Base-by-base conservation (phyloP, 2,329 filamentous ascomycete genomes). In the Elsinoe perseae region DNA sequence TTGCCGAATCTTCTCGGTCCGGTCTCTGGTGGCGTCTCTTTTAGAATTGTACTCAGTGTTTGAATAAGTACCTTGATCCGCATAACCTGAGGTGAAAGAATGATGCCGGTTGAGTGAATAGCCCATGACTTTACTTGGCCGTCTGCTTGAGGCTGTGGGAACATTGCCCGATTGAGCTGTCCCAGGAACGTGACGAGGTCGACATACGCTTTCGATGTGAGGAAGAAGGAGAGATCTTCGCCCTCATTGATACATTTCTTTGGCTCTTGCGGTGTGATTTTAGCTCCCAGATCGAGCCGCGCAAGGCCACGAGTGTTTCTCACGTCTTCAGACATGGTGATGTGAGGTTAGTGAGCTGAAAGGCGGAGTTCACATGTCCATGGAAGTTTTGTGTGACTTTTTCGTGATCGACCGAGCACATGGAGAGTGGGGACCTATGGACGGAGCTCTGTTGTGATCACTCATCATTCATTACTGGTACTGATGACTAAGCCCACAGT, bases 1-100 rank as follows among this genome's bases (percentile, higher is more conserved):
- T 98, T 98, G 30, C 93, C 93, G 68, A 97, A 98, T 60, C 93
- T 80, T 54, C 92, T 79, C 16, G 92, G 91, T 12, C 91, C 91
- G 5, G 83, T 82, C 64, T 95, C 87, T 0, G 92, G 92, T 1
- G 91, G 92, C 0, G 84, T 87, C 65, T 91, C 83, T 14, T 86
- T 81, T 52, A 95, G 81, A 50, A 95, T 78, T 7, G 72, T 72
- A 53, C 82, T 80, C 12, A 95, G 75, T 50, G 76, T 79, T 4
- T 76, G 72, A 14, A 97, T 73, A 32, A 98, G 75, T 8, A 74
- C 68, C 68, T 84, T 83, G 18, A 97, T 74, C 8, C 77, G 78
- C 52, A 75, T 74, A 18, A 95, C 79, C 0, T 84, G 78, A 1
- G 78, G 74, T 34, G 82, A 78, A 67, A 75, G 69, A 3, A 71